A percentile compares a stretch with the other conserved stretches of the same genome.
phyloP scores from a whole-genome alignment of 108 stramenopile genomes.

The Stephanodiscus minutulus region DNA sequence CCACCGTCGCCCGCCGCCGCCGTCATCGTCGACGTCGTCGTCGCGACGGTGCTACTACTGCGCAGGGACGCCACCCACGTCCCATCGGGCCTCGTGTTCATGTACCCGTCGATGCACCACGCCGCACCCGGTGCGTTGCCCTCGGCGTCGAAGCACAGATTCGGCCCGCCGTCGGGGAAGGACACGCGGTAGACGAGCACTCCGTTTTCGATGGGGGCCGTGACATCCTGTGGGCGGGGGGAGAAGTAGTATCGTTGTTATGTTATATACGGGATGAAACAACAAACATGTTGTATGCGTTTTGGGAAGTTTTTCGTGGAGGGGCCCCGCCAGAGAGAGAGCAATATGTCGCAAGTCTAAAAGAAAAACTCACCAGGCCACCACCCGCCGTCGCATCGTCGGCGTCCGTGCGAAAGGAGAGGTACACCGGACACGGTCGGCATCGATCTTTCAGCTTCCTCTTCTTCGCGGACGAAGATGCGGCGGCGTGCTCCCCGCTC shows the following conservation, averaged over 20 bases:
- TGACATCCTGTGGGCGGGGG: slow-evolving; percentile 17
- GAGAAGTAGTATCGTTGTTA: too few relatives aligned
- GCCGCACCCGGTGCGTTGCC: slow-evolving; percentile 17
- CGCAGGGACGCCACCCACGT: slow-evolving; percentile 10
- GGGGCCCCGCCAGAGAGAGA: too few relatives aligned
- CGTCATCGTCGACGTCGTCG: too few relatives aligned
- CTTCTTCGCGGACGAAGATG: neutral
- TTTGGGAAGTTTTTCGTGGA: neutral
- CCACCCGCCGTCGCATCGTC: too few relatives aligned
- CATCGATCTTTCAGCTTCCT: neutral
- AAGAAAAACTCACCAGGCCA: neutral
- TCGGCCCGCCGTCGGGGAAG: slow-evolving; percentile 9
- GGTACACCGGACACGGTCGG: neutral
- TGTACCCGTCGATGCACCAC: slow-evolving; percentile 20
- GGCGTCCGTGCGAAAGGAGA: neutral
- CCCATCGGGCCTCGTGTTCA: slow-evolving; percentile 12
- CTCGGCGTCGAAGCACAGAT: slow-evolving; percentile 15
- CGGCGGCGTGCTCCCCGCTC: neutral
- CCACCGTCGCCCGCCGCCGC: too few relatives aligned
- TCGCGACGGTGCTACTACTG: too few relatives aligned
- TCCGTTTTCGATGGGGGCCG: slow-evolving; percentile 22
- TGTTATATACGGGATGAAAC: too few relatives aligned
- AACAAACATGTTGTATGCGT: too few relatives aligned
- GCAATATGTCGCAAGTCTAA: too few relatives aligned
- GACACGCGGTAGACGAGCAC: slow-evolving; percentile 10